These are phyloP conservation scores for Verticillium albo-atrum DNA, from an alignment of 2,329 filamentous ascomycete species.

Conservation along the genomic window DNA sequence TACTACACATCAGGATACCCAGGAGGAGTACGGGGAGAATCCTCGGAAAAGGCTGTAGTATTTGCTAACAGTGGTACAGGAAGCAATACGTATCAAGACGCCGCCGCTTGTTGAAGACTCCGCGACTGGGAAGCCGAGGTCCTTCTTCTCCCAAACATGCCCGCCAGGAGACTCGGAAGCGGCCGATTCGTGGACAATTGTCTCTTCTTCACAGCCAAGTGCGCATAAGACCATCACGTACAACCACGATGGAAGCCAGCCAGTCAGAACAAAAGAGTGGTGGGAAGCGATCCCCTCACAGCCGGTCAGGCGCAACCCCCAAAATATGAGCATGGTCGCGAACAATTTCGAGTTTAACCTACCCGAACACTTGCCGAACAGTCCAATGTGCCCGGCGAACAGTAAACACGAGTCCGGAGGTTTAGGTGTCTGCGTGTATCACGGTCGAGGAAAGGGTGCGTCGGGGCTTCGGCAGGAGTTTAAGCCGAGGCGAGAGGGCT, in stretches of 20 bases:
- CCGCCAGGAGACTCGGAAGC: constrained; percentile 16
- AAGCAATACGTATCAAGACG: constrained; percentile 43
- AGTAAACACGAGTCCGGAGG: constrained; percentile 37
- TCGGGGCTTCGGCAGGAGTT: constrained; percentile 1
- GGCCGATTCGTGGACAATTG: constrained; percentile 6
- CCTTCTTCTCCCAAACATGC: constrained; percentile 38
- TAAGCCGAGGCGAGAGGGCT: constrained; percentile 8
- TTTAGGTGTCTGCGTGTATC: constrained; percentile 45
- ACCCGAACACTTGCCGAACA: constrained; percentile 45
- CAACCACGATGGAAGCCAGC: constrained; percentile 4
- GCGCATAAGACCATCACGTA: constrained; percentile 1
- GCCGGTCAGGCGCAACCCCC: constrained; percentile 13
- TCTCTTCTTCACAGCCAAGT: constrained; percentile 2
- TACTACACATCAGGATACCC: constrained; percentile 19
- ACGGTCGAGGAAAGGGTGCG: constrained; percentile 29
- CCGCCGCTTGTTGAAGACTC: constrained; percentile 37
- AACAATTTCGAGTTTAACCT: constrained; percentile 42
- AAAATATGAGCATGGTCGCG: constrained; percentile 6
- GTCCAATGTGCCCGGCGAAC: constrained; percentile 48
- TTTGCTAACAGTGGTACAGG: constrained; percentile 22
- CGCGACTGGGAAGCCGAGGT: constrained; percentile 29
- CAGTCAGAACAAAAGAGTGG: constrained; percentile 25
- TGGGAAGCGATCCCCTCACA: constrained; percentile 26
- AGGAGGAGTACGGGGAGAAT: constrained; percentile 22
- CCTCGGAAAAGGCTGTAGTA: background rate